Conservation (phyloP, 768 basidiomycete species). For the Scleroderma citrinum region DNA sequence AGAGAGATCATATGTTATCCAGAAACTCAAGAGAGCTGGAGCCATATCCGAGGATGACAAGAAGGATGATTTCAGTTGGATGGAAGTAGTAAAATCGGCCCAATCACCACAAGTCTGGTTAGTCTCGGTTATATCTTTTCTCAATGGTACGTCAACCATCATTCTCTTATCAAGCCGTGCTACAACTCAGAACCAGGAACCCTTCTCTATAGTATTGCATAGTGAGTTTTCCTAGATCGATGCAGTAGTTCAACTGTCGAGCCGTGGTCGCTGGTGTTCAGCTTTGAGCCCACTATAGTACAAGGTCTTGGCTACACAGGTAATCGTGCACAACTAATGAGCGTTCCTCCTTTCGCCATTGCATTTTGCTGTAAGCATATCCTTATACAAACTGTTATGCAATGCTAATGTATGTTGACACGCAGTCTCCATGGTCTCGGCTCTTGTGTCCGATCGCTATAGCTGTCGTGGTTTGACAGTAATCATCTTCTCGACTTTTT, state of each 20-base stretch:
- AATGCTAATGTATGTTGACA: neutral
- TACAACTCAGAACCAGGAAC: slow-evolving; percentile 11
- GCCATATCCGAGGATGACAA: slow-evolving; percentile 37
- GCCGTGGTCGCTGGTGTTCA: slow-evolving; percentile 26
- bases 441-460: slow-evolving; percentile 49
- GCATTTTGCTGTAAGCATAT: slow-evolving; percentile 42
- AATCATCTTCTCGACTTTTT: slow-evolving; percentile 39
- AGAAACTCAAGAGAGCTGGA: slow-evolving; percentile 16
- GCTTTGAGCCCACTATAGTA: slow-evolving; percentile 73
- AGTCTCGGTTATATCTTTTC: slow-evolving; percentile 45
- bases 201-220: slow-evolving; percentile 12
- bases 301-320: slow-evolving; percentile 51
- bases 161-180: neutral
- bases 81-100: slow-evolving; percentile 44
- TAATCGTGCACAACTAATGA: slow-evolving; percentile 54
- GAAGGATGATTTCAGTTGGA: slow-evolving; percentile 49
- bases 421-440: slow-evolving; percentile 34
- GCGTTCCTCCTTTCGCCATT: slow-evolving; percentile 48
- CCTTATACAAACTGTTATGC: neutral
- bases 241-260: slow-evolving; percentile 26
- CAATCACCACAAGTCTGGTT: slow-evolving; percentile 52
- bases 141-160: slow-evolving; percentile 37
- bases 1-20: slow-evolving; percentile 44
- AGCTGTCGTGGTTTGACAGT: slow-evolving; percentile 42
- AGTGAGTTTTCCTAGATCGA: slow-evolving; percentile 11